Evolutionary conservation across 768 basidiomycete genomes (phyloP).

Genomic region (Tylopilus rubrobrunneus): DNA sequence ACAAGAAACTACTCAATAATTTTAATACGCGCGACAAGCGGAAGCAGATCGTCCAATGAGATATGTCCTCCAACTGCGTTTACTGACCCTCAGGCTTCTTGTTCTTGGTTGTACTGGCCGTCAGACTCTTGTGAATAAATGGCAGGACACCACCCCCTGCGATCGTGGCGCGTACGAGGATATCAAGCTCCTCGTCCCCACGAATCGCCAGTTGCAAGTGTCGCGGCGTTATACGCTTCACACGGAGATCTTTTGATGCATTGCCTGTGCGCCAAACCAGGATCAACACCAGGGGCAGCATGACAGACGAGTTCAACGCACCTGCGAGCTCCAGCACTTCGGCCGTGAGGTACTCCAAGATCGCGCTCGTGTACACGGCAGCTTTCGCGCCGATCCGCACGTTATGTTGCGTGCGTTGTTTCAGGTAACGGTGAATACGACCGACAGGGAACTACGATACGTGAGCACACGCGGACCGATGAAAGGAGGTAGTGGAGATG

Average conservation of each 20-base stretch:
- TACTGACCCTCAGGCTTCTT: conserved; percentile 40
- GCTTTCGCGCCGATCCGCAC: conserved; percentile 97
- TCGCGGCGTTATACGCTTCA: conserved; percentile 95
- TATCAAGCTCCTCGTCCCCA: conserved; percentile 97
- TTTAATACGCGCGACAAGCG: background rate
- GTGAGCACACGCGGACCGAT: background rate
- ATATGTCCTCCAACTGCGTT: background rate
- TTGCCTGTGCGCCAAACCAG: conserved; percentile 54
- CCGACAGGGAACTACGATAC: conserved; percentile 82
- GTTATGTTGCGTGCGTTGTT: conserved; percentile 89
- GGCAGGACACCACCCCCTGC: conserved; percentile 86
- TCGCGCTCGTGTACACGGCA: conserved; percentile 94
- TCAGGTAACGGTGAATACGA: conserved; percentile 95
- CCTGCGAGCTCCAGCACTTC: conserved; percentile 96
- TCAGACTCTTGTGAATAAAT: conserved; percentile 85
- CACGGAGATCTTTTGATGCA: conserved; percentile 94
- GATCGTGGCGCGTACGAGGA: conserved; percentile 89
- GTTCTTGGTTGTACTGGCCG: conserved; percentile 44
- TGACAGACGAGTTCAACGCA: conserved; percentile 32
- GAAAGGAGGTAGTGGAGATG: background rate
- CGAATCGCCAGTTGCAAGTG: conserved; percentile 95
- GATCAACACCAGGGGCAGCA: background rate
- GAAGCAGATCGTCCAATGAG: conserved; percentile 5
- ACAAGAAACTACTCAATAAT: conserved; percentile 18
- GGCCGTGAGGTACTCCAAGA: conserved; percentile 93